Base-by-base conservation (phyloP, 495 filamentous ascomycete species). In the Tuber umbilicatum region DNA sequence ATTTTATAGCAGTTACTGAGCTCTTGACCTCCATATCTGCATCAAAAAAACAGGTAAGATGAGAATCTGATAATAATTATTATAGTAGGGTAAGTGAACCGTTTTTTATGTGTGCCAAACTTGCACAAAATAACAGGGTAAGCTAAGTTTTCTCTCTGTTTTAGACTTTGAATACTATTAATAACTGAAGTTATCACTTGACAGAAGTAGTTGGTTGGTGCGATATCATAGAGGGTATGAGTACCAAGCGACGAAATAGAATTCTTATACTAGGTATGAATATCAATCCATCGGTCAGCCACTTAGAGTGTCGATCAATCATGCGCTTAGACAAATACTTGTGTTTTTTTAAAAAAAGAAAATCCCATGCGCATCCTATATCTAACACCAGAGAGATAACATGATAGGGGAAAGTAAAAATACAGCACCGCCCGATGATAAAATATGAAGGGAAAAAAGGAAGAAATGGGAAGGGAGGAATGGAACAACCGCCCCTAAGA, bases 361-460 rank as follows among this genome's bases (percentile, higher is more conserved):
- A 73, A 5, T 2, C 50, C n/a, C n/a, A 60, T 31, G n/a, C n/a
- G 50, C 50, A 60, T 31, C 50, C 50, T 60, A n/a, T 60, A 60
- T n/a, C 50, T 12, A 60, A 60, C 50, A 60, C 50, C 50, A 27
- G 21, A 31, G n/a, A 27, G 50, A 14, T 31, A 60, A 60, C 27
- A 60, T 60, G n/a, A 60, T 60, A 60, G 9, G n/a, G 12, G n/a
- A 60, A 31, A 60, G 50, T 31, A 60, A 60, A 31, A 2, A 60
- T 60, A 60, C n/a, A 60, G 50, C n/a, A 76, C 70, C 40, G 45
- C 68, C 27, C 14, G 42, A 35, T 38, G 50, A 23, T 43, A 17
- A 64, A 35, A 19, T 43, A 42, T 23, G 40, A 47, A 31, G n/a
- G 60, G 31, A 16, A 55, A 27, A 75, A 69, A 19, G 21, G 42